Evolutionary conservation across 441 rosid genomes (phyloP).

Genomic region (Flueggea neowawraea): DNA sequence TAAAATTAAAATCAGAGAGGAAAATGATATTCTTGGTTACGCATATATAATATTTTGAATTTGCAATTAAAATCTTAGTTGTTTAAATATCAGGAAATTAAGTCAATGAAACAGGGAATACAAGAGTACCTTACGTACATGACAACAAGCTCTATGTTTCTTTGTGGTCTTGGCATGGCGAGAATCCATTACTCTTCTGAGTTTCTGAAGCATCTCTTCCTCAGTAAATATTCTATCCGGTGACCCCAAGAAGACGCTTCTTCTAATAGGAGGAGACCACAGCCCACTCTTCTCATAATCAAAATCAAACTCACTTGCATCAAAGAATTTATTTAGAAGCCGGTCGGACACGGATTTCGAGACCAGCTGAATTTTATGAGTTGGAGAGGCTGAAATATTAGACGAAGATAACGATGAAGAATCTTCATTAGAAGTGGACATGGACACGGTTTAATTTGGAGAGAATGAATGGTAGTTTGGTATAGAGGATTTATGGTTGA

Average conservation of each 20-base stretch:
- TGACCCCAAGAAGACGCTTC: conserved; percentile 59
- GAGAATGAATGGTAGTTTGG: no score
- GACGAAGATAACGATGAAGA: conserved; percentile 21
- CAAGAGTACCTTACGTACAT: conserved; percentile 8
- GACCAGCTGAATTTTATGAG: conserved; percentile 43
- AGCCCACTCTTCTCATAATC: conserved; percentile 63
- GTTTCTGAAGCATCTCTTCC: conserved; percentile 46
- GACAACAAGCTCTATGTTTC: conserved; percentile 17
- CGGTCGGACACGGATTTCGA: conserved; percentile 58
- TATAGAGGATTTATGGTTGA: no score
- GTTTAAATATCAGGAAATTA: neutral
- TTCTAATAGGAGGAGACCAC: conserved; percentile 77
- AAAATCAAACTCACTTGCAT: conserved; percentile 61
- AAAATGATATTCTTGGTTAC: no score
- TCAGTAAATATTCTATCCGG: conserved; percentile 49
- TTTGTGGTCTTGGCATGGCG: conserved; percentile 14
- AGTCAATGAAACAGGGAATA: conserved; percentile 1
- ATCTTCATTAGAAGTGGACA: conserved; percentile 28
- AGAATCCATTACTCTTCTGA: conserved; percentile 24
- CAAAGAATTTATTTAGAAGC: conserved; percentile 63
- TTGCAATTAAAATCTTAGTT: no score
- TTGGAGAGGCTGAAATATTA: conserved; percentile 13
- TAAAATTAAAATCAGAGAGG: neutral
- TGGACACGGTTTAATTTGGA: conserved; percentile 1
- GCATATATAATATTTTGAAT: no score